Percentiles rank a stretch among this genome's conserved stretches.
These are phyloP conservation scores for Parathielavia appendiculata DNA, from an alignment of 495 filamentous ascomycete species.

Conservation along the genomic window DNA sequence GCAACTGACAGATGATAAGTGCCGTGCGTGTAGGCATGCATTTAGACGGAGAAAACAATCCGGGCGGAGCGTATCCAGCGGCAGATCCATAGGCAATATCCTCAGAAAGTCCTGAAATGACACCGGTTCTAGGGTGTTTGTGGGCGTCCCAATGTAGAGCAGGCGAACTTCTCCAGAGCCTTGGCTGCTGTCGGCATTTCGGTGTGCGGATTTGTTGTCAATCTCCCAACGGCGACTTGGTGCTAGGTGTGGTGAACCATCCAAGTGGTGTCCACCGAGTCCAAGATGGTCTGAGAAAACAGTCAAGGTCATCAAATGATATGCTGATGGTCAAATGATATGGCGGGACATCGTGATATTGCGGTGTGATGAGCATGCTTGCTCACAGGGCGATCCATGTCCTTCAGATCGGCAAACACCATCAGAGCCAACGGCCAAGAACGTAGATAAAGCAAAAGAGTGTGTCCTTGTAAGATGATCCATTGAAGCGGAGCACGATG, in stretches of 20 bases:
- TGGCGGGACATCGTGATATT: neutral
- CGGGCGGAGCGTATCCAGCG: neutral
- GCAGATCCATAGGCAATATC: neutral
- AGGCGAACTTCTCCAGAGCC: neutral
- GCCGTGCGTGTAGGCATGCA: neutral
- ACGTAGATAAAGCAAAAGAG: neutral
- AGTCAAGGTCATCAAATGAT: neutral
- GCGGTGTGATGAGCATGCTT: neutral
- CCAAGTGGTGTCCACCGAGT: too few species aligned
- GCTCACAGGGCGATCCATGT: neutral
- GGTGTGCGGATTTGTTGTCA: neutral
- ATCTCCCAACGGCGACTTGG: too few species aligned
- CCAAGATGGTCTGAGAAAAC: too few species aligned
- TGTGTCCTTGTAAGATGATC: neutral
- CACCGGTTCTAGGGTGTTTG: neutral
- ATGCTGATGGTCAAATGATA: neutral
- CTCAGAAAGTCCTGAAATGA: neutral
- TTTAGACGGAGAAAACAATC: neutral
- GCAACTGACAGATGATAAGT: slow-evolving; percentile 4
- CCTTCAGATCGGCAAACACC: neutral
- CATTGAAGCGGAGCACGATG: neutral
- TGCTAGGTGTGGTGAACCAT: too few species aligned
- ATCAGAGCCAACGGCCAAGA: neutral
- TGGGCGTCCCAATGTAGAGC: neutral
- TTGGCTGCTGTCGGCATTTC: neutral